Percentiles rank a stretch among this genome's conserved stretches.
Evolutionary conservation across 2,329 filamentous ascomycete genomes (phyloP).

Genomic region (Colletotrichum euphorbiae): DNA sequence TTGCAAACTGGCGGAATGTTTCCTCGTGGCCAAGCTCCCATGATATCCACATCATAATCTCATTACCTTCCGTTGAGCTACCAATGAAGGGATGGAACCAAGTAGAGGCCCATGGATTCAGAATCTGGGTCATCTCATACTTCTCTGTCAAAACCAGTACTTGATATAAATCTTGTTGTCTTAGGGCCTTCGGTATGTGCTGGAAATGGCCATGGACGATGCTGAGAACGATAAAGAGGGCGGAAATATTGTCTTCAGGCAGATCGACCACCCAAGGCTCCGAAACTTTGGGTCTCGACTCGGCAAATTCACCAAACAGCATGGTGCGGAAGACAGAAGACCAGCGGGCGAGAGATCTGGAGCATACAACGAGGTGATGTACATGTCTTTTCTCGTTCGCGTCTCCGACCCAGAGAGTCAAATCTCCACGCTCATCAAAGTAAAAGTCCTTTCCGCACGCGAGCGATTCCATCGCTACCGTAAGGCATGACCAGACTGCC

Average conservation of each 20-base stretch:
- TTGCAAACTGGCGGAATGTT: fast-evolving
- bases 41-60: background rate
- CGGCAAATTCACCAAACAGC: constrained; percentile 2
- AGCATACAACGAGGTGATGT: background rate
- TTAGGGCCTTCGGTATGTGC: background rate
- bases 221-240: background rate
- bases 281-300: background rate
- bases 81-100: constrained; percentile 4
- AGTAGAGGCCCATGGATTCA: background rate
- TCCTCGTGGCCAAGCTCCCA: constrained; percentile 14
- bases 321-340: constrained; percentile 10
- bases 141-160: background rate
- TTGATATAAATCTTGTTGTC: background rate
- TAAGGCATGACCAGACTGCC: background rate
- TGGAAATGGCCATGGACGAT: background rate
- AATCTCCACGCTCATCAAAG: background rate
- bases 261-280: background rate
- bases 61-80: background rate
- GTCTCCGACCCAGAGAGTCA: background rate
- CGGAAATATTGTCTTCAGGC: background rate
- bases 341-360: background rate
- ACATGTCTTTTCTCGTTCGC: fast-evolving
- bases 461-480: background rate
- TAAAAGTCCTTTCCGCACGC: background rate
- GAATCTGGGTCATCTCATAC: constrained; percentile 9